Percentiles rank a stretch among this genome's conserved stretches.
These are phyloP conservation scores for Fusarium penzigii DNA, from an alignment of 2,329 filamentous ascomycete species.

Conservation along the genomic window DNA sequence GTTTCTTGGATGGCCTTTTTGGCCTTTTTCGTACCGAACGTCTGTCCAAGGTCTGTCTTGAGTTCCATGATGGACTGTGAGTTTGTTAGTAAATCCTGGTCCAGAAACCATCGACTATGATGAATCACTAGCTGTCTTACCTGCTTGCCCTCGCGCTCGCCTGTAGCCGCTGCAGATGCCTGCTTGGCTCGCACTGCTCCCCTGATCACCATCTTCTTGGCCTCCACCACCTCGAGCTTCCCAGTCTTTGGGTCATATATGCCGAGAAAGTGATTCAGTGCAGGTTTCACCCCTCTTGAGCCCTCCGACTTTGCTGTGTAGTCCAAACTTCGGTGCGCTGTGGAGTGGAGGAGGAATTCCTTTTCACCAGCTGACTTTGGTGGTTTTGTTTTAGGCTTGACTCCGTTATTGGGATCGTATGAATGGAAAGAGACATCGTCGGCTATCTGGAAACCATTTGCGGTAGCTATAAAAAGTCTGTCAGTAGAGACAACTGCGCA, in stretches of 20 bases:
- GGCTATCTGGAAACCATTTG: slow-evolving; percentile 39
- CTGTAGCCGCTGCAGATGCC: slow-evolving; percentile 49
- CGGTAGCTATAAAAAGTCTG: slow-evolving; percentile 31
- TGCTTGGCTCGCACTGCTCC: slow-evolving; percentile 59
- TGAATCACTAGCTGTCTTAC: slow-evolving; percentile 14
- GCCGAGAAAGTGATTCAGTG: slow-evolving; percentile 65
- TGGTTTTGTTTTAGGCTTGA: slow-evolving; percentile 38
- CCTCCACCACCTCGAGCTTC: slow-evolving; percentile 61
- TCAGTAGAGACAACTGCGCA: slow-evolving; percentile 20
- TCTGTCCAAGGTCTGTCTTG: slow-evolving; percentile 70
- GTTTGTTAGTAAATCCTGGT: slow-evolving; percentile 25
- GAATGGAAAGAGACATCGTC: slow-evolving; percentile 46
- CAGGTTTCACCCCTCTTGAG: slow-evolving; percentile 30
- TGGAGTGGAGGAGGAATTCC: slow-evolving; percentile 60
- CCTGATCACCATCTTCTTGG: slow-evolving; percentile 64
- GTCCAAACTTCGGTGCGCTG: slow-evolving; percentile 57
- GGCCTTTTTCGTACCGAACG: slow-evolving; percentile 84
- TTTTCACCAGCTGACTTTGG: slow-evolving; percentile 42
- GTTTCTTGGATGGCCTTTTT: slow-evolving; percentile 73
- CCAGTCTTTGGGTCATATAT: slow-evolving; percentile 63
- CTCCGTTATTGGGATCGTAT: slow-evolving; percentile 44
- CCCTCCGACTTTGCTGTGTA: slow-evolving; percentile 58
- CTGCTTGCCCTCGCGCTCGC: slow-evolving; percentile 30
- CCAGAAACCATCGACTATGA: not conserved
- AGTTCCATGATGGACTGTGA: slow-evolving; percentile 59